Evolutionary conservation across 352 stramenopile genomes (phyloP).

Genomic region (Peronospora farinosa): DNA sequence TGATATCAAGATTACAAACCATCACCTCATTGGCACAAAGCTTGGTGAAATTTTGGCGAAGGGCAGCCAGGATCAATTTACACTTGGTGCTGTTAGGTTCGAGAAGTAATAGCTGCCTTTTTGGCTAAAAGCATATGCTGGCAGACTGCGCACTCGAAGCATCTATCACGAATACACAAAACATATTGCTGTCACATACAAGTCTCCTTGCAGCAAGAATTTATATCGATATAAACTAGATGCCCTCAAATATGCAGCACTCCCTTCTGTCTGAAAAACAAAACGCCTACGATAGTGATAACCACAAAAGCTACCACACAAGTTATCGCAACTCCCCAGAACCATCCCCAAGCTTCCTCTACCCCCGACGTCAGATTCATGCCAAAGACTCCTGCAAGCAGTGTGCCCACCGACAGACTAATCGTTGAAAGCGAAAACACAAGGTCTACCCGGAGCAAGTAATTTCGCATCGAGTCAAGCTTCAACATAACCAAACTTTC

Average conservation of each 20-base stretch:
- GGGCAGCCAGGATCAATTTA: conserved; percentile 70
- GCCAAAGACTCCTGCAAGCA: conserved; percentile 58
- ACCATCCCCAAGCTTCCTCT: conserved; percentile 37
- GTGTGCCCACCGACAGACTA: conserved; percentile 54
- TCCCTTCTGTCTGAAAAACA: conserved; percentile 63
- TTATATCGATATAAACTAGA: conserved; percentile 11
- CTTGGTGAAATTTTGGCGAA: conserved; percentile 79
- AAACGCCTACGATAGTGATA: conserved; percentile 34
- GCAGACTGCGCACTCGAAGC: neutral
- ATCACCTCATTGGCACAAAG: conserved; percentile 82
- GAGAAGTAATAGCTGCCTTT: conserved; percentile 47
- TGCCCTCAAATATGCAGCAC: conserved; percentile 36
- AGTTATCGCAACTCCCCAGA: conserved; percentile 48
- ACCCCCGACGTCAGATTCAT: conserved; percentile 66
- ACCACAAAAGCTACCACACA: conserved; percentile 44
- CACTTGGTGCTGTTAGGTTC: conserved; percentile 76
- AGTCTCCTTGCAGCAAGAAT: conserved; percentile 8
- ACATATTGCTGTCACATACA: conserved; percentile 2
- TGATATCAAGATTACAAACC: conserved; percentile 87
- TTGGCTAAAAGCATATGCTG: neutral
- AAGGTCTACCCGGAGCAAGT: conserved; percentile 62
- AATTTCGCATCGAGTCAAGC: conserved; percentile 74
- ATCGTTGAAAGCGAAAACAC: conserved; percentile 68
- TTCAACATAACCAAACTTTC: conserved; percentile 78
- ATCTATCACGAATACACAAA: conserved; percentile 2